A percentile compares a stretch with the other conserved stretches of the same genome.
phyloP scores from a whole-genome alignment of 2,329 filamentous ascomycete genomes.

The Sporothrix dimorphospora region DNA sequence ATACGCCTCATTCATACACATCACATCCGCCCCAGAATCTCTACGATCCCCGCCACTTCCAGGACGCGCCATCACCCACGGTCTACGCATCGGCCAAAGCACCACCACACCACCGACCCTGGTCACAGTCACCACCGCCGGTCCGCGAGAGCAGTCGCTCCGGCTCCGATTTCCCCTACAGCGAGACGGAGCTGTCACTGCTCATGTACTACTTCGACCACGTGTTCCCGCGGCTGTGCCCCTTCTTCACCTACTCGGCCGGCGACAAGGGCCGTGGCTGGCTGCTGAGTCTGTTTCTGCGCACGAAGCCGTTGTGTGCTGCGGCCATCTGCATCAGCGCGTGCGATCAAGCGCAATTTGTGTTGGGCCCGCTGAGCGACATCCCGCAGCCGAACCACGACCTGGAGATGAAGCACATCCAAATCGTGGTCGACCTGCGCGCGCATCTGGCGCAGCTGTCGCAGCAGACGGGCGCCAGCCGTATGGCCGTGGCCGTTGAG shows the following conservation, averaged over 20 bases:
- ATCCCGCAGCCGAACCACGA: conserved; percentile 26
- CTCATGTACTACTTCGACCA: conserved; percentile 31
- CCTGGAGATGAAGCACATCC: conserved; percentile 30
- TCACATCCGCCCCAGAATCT: neutral
- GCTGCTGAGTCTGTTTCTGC: conserved; percentile 28
- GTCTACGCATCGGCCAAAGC: neutral
- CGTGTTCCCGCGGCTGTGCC: conserved; percentile 25
- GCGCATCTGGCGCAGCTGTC: conserved; percentile 24
- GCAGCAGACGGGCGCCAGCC: conserved; percentile 21
- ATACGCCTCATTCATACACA: neutral
- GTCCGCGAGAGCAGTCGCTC: neutral
- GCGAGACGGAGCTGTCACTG: conserved; percentile 23
- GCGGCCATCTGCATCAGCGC: conserved; percentile 27
- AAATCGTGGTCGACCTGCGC: conserved; percentile 25
- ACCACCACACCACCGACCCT: neutral
- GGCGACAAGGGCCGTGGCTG: conserved; percentile 30
- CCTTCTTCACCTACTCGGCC: conserved; percentile 26
- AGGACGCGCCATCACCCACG: neutral
- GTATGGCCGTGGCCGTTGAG: conserved; percentile 28
- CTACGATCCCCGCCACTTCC: neutral
- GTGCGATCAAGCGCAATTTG: conserved; percentile 30
- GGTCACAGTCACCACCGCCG: neutral
- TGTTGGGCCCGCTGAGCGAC: conserved; percentile 27
- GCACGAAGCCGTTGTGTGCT: conserved; percentile 23
- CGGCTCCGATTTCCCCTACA: conserved; percentile 9